Evolutionary conservation across 371 early-diverging fungal genomes (phyloP), one percentile per base, ranked within the genome.

Genomic region (Synchytrium microbalum): DNA sequence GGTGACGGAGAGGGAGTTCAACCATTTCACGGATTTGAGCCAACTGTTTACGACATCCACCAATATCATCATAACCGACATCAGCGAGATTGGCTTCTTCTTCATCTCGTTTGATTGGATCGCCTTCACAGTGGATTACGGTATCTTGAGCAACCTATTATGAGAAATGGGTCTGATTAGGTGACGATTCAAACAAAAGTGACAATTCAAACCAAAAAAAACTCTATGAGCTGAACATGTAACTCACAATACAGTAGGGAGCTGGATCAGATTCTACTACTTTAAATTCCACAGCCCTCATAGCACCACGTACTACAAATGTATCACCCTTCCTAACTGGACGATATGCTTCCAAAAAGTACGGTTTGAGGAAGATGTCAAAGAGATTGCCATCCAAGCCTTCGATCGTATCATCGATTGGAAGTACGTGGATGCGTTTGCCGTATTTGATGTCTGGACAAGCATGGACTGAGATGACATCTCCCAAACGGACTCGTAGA

Each of bases 11-110:
- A 32, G 99, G 99, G 54, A 99, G 86, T 74, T 99, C 99, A 31
- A 99, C 96, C 70, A 97, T 81, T 79, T 99, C 99, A 73, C 98
- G 93, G 65, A 99, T 99, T 81, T 99, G 98, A 13, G 99, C 99
- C 87, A 99, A 90, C 77, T 99, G 99, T 76, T 93, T 96, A 71
- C 99, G 91, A 75, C 91, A 91, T 64, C 99, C 99, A 75, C 99
- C 99, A 80, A 99, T 92, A 76, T 98, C 98, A 74, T 99, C 99
- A 76, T 99, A 99, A 59, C 99, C 99, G 60, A 99, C 92, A 69
- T 89, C 91, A 70, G 88, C 90, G 57, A 95, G 84, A 67, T 90
- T 94, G 67, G 86, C 84, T 67, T 97, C 97, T 75, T 98, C 97
- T 68, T 98, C 95, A 75, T 99, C 99, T 64, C 98, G 92, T 81